Evolutionary conservation across 2,329 filamentous ascomycete species (phyloP), one percentile per base, ranked within the genome.

Genomic region (Pestalotiopsis sp.): DNA sequence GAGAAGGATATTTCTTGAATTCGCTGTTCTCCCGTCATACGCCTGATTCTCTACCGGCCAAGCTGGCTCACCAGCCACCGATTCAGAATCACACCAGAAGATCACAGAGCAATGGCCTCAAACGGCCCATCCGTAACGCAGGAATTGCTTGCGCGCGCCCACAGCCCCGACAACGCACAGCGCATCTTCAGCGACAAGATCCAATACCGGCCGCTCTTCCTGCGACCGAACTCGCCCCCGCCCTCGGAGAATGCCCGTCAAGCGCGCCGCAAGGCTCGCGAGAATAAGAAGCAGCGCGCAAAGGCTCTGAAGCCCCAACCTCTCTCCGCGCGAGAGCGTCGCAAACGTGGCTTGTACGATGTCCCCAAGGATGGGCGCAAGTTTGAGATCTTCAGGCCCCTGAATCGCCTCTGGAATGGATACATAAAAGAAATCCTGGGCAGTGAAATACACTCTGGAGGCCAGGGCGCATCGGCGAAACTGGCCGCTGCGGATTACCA

Each of bases 401-500:
- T 99, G 73, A 89, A 97, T 78, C 80, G 80, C 17, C 83, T 99
- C 71, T 99, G 96, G 96, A 81, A 90, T 49, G 90, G 88, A 3
- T 99, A 99, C 80, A 92, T 96, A 76, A 89, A 90, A 67, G 95
- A 98, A 73, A 83, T 98, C 0, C 81, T 98, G 1, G 92, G 91
- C 4, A 77, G 88, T 67, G 86, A 88, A 70, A 78, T 89, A 2
- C 85, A 85, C 70, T 82, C 83, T 0, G 85, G 91, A 20, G 88
- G 88, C 0, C 82, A 88, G 3, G 81, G 80, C 5, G 87, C 91
- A 2, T 92, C 91, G 4, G 92, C 92, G 4, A 92, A 96, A 79
- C 83, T 99, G 41, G 90, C 89, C 59, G 93, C 91, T 68, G 95
- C 95, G 1, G 96, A 99, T 80, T 95, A 94, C 75, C 95, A 98